These are phyloP conservation scores for Sanguinoderma infundibulare DNA, from an alignment of 1,284 basidiomycete species.

Conservation along the genomic window DNA sequence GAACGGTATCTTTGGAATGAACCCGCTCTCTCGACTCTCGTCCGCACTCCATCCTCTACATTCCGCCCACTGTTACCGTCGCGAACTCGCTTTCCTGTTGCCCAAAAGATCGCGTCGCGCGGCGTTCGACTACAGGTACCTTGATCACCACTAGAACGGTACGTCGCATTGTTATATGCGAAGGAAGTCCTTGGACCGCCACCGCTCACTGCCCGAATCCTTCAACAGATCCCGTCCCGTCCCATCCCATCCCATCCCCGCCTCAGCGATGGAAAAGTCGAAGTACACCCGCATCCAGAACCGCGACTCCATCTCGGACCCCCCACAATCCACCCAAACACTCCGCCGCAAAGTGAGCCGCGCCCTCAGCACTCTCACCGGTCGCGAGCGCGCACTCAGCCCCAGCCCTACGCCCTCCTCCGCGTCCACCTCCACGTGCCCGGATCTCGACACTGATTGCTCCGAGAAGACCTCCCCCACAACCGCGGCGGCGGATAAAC, in stretches of 20 bases:
- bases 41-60: background rate
- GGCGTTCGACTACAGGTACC: background rate
- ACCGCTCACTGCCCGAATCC: background rate
- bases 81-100: too few species aligned
- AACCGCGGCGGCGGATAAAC: background rate
- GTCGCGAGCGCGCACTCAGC: background rate
- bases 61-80: background rate
- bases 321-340: background rate
- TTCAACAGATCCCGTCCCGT: background rate
- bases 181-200: background rate
- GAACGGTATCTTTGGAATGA: background rate
- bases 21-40: background rate
- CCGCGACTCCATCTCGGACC: background rate
- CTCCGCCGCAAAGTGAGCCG: slow-evolving; percentile 18
- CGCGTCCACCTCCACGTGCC: background rate
- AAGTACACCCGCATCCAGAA: slow-evolving; percentile 4
- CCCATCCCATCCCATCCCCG: background rate
- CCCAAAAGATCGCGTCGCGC: background rate
- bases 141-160: background rate
- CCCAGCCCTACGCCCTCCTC: background rate
- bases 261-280: background rate
- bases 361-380: slow-evolving; percentile 6
- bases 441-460: background rate
- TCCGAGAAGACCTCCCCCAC: background rate
- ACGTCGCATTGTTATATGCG: background rate